These are phyloP conservation scores for Pyricularia grisea DNA, from an alignment of 2,329 filamentous ascomycete genomes.

Conservation along the genomic window DNA sequence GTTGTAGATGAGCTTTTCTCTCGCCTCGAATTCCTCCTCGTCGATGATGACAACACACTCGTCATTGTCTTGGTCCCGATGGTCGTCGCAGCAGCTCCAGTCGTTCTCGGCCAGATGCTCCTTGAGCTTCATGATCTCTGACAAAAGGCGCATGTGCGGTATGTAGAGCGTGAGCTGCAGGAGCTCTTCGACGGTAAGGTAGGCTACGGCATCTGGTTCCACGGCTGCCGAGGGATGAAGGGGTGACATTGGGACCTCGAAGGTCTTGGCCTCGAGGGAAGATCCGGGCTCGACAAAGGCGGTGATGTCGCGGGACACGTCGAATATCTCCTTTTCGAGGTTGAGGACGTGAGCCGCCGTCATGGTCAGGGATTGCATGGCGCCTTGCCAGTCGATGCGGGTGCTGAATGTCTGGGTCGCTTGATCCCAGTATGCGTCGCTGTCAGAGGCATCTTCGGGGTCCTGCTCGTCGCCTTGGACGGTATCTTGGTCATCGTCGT, in stretches of 20 bases:
- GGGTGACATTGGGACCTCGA: not conserved
- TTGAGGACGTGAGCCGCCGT: not conserved
- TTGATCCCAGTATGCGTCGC: not conserved
- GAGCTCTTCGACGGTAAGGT: not conserved
- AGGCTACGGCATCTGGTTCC: not conserved
- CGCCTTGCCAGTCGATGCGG: not conserved
- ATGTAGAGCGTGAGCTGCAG: not conserved
- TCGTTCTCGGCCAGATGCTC: not conserved
- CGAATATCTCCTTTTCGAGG: not conserved
- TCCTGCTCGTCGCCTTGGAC: not conserved
- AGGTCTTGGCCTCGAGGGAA: not conserved
- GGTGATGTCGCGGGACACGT: not conserved
- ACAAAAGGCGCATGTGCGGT: not conserved
- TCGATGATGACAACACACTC: not conserved
- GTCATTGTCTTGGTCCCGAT: not conserved
- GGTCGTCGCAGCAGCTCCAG: not conserved
- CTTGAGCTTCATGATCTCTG: not conserved
- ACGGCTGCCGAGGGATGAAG: not conserved
- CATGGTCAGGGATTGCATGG: not conserved
- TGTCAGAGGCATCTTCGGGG: not conserved
- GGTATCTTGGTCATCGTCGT: not conserved
- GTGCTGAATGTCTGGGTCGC: not conserved
- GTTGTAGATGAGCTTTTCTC: not conserved
- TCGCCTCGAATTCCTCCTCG: not conserved
- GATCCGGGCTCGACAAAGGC: not conserved